Base-by-base conservation (phyloP, 140 eudicot genomes). In the Oenanthe javanica region DNA sequence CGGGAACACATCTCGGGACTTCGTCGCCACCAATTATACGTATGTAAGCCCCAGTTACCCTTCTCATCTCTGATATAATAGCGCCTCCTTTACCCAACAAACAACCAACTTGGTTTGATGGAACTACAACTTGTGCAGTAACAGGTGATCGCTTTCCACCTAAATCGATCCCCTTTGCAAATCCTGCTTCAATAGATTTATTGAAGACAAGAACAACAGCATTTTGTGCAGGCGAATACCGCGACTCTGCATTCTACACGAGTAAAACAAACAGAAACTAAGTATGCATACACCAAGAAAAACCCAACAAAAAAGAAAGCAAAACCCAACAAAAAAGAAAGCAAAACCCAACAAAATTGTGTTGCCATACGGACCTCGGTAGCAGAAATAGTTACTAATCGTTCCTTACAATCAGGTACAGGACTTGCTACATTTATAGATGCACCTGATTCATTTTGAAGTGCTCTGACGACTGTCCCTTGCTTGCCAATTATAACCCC, bases 21-120 rank as follows among this genome's bases (percentile, higher is more conserved):
- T 89, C 81, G 77, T 86, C 80, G 43, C 86, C 91, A 76, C 86
- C 85, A 75, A 90, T 46, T 52, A 93, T 87, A 77, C 82, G 82
- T 25, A 93, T 85, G 74, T 19, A 40, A 83, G 97, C 85, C 73
- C 97, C 93, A 18, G 96, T 93, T 71, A 57, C 84, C 79, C 86
- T 93, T 84, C 98, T 89, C 89, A 86, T 91, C 75, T 91, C 97
- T 15, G 92, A 79, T 42, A 93, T 84, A 71, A 90, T 88, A 14
- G 92, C 82, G 16, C 98, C 97, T 21, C 93, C 93, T 87, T 88
- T 93, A 18, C 98, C 98, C 86, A 93, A 57, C 63, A 93, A 84
- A 86, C 97, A 91, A 54, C 98, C 98, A 80, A 79, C 88, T 79
- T 93, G 96, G 75, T 82, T 71, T 2, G 79, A 74, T 54, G 89